These are phyloP conservation scores for Cryomyces minteri DNA, from an alignment of 495 filamentous ascomycete species.

Conservation along the genomic window DNA sequence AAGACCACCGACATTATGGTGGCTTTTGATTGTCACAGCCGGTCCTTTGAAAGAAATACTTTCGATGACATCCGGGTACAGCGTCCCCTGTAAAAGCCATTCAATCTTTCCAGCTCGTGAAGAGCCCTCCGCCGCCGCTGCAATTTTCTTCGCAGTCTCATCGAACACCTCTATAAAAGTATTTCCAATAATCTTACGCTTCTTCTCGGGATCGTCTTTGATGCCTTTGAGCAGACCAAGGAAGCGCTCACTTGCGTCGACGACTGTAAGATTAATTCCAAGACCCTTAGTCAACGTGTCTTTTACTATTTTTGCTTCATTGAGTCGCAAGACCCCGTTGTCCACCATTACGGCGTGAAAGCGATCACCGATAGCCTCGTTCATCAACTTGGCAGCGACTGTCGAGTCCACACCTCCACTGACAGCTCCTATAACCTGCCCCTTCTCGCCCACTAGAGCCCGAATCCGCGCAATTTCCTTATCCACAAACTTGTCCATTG, in stretches of 20 bases:
- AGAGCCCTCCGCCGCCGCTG: conserved; percentile 41
- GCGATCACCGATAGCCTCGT: conserved; percentile 62
- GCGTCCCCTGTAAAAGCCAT: conserved; percentile 73
- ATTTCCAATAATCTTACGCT: conserved; percentile 81
- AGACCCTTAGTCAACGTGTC: conserved; percentile 56
- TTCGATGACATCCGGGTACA: conserved; percentile 71
- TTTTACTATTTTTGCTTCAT: conserved; percentile 68
- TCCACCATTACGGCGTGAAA: conserved; percentile 84
- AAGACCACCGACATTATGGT: conserved; percentile 72
- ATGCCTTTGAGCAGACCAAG: conserved; percentile 56
- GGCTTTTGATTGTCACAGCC: conserved; percentile 64
- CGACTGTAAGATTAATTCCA: conserved; percentile 78
- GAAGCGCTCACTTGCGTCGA: conserved; percentile 65
- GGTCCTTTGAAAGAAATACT: conserved; percentile 70
- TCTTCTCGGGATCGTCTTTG: conserved; percentile 62
- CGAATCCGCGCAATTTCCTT: conserved; percentile 63
- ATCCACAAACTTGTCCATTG: conserved; percentile 62
- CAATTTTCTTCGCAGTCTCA: conserved; percentile 57
- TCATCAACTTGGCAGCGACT: conserved; percentile 74
- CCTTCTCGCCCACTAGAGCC: conserved; percentile 55
- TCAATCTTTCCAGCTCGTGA: conserved; percentile 49
- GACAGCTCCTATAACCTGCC: conserved; percentile 70
- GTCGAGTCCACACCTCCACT: conserved; percentile 89
- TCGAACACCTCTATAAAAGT: conserved; percentile 84
- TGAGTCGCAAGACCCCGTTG: conserved; percentile 72